phyloP scores from a whole-genome alignment of 352 stramenopile species.

The Globisporangium uncinulatum region DNA sequence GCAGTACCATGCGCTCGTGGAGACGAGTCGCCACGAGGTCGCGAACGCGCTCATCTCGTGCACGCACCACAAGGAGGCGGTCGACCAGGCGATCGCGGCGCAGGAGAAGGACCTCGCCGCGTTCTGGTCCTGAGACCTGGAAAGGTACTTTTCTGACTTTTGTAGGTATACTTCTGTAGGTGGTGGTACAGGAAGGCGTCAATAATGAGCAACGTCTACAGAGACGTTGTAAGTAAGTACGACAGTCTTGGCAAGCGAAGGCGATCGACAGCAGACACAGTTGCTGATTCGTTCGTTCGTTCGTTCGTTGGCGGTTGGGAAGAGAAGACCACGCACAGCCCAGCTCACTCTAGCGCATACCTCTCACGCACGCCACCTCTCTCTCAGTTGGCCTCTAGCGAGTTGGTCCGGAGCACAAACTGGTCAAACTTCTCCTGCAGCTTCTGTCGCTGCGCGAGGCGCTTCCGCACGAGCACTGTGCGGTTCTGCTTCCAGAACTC shows the following conservation, averaged over 20 bases:
- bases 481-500: conserved; percentile 84
- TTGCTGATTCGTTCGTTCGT: too few species aligned
- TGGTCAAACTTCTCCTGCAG: conserved; percentile 84
- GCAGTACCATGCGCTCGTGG: conserved; percentile 37
- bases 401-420: conserved; percentile 70
- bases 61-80: conserved; percentile 58
- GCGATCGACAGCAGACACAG: too few species aligned
- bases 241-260: too few species aligned
- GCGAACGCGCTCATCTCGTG: conserved; percentile 57
- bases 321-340: not conserved
- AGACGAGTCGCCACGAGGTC: conserved; percentile 59
- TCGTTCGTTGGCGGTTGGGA: not conserved
- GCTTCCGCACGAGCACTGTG: conserved; percentile 63
- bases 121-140: conserved; percentile 35
- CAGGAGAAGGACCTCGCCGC: conserved; percentile 47
- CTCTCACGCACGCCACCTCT: not conserved
- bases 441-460: conserved; percentile 75
- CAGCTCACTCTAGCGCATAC: not conserved
- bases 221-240: too few species aligned
- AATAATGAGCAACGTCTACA: not conserved
- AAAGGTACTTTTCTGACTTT: not conserved
- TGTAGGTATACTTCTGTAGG: too few species aligned
- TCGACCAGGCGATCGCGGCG: conserved; percentile 54
- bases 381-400: conserved; percentile 18
- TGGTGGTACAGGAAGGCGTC: not conserved